Evolutionary conservation across 1,284 basidiomycete genomes (phyloP), one percentile per base, ranked within the genome.

Genomic region (Singerocomus inundabilis): DNA sequence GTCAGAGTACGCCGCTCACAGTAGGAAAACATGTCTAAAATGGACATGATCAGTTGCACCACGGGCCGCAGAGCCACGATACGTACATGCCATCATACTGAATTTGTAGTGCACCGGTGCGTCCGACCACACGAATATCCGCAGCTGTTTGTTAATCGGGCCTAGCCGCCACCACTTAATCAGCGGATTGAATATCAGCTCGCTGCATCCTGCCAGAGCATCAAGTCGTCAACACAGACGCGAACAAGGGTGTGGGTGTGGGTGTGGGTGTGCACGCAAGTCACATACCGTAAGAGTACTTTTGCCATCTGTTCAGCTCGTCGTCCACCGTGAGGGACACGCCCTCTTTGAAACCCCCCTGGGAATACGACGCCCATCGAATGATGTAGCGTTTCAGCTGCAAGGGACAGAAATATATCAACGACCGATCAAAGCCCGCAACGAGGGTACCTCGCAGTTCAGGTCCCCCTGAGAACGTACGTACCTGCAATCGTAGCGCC

Each of bases 61-160:
- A 7, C 5, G 34, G n/a, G 16, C 46, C 7, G 15, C 15, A 61
- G 60, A 69, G 69, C 66, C 86, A n/a, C n/a, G n/a, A n/a, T n/a
- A n/a, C 86, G 76, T 80, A 81, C 81, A 87, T 4, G 84, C 74
- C 72, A 82, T 69, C 84, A 87, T 86, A 50, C 73, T 79, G 62
- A 91, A 77, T 73, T 93, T 93, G 77, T 91, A 92, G 69, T 91
- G 88, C 0, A 88, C 72, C 0, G 89, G 89, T 6, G 86, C 86
- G 38, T 63, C 68, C 0, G 84, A 86, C 87, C 88, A 91, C 28
- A 91, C 57, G 72, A 93, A 93, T n/a, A 68, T 74, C 38, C 82
- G 81, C 34, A 91, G 79, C 58, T 92, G 87, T 56, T 83, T 81
- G 37, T 80, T 90, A 67, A 93, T 82, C 0, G 91, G 91, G 7